These are phyloP conservation scores for Acacia melanoxylon DNA, from an alignment of 306 rosid species.

Conservation along the genomic window DNA sequence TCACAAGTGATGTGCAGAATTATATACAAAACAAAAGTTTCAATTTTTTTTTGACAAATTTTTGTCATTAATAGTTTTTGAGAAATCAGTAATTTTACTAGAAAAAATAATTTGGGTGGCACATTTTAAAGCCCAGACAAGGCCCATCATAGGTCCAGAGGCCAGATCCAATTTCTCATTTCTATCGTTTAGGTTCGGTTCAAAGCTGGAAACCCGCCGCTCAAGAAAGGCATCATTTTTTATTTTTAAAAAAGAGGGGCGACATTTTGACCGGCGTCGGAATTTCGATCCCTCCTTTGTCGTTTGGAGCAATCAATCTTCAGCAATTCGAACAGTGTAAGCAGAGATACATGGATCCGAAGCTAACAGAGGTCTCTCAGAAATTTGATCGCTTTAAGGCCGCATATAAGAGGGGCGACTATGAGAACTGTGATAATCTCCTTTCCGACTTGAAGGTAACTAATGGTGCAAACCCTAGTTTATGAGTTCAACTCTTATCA, in stretches of 20 bases:
- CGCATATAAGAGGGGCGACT: conserved; percentile 64
- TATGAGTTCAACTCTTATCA: not conserved
- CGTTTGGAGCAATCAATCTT: conserved; percentile 11
- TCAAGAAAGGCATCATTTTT: not conserved
- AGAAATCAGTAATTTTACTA: too few relatives aligned
- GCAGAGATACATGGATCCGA: conserved; percentile 65
- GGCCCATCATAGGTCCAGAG: not conserved
- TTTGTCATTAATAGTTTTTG: too few relatives aligned
- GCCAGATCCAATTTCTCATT: not conserved
- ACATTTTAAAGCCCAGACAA: not conserved
- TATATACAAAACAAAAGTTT: too few relatives aligned
- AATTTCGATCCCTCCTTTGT: not conserved
- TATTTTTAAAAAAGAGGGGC: not conserved
- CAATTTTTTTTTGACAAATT: too few relatives aligned
- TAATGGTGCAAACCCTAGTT: conserved; percentile 44
- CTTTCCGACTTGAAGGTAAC: conserved; percentile 86
- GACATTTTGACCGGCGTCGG: not conserved
- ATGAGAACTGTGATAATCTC: conserved; percentile 40
- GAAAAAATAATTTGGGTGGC: not conserved
- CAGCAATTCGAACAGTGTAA: not conserved
- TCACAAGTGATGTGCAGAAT: too few relatives aligned
- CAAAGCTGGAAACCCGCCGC: not conserved
- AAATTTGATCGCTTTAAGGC: conserved; percentile 84
- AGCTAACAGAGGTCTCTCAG: conserved; percentile 73
- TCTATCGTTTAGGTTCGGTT: not conserved